Evolutionary conservation across 495 filamentous ascomycete species (phyloP).

Genomic region (Podospora appendiculata): DNA sequence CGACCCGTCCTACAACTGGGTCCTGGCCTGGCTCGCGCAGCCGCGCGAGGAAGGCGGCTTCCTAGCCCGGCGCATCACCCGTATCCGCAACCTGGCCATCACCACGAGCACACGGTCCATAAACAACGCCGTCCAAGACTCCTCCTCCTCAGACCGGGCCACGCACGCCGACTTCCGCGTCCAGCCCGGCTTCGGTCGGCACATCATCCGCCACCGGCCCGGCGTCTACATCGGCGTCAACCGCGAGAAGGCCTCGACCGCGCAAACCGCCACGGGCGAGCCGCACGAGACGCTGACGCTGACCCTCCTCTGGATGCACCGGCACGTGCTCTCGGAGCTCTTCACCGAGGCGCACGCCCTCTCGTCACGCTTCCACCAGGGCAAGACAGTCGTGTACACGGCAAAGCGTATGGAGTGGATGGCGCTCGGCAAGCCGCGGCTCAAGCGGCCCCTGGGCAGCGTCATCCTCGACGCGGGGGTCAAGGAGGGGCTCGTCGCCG

Average conservation of each 20-base stretch:
- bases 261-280: slow-evolving; percentile 64
- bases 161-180: slow-evolving; percentile 74
- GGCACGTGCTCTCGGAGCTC: slow-evolving; percentile 76
- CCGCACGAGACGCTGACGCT: slow-evolving; percentile 93
- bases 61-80: slow-evolving; percentile 37
- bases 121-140: slow-evolving; percentile 57
- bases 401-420: slow-evolving; percentile 73
- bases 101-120: slow-evolving; percentile 44
- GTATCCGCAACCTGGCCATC: slow-evolving; percentile 42
- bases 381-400: slow-evolving; percentile 91
- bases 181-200: slow-evolving; percentile 83
- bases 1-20: slow-evolving; percentile 90
- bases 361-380: slow-evolving; percentile 67
- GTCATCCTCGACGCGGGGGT: slow-evolving; percentile 83
- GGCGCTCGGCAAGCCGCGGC: slow-evolving; percentile 76
- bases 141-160: slow-evolving; percentile 52
- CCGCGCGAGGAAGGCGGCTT: slow-evolving; percentile 53
- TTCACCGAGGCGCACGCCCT: slow-evolving; percentile 79
- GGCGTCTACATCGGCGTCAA: slow-evolving; percentile 75
- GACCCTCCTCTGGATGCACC: slow-evolving; percentile 81
- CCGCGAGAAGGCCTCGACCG: slow-evolving; percentile 69
- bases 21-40: slow-evolving; percentile 85
- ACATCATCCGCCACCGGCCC: slow-evolving; percentile 77
- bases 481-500: slow-evolving; percentile 75
- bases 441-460: slow-evolving; percentile 80